Evolutionary conservation across 163 green algal genomes (phyloP).

Genomic region (Prototheca wickerhamii): DNA sequence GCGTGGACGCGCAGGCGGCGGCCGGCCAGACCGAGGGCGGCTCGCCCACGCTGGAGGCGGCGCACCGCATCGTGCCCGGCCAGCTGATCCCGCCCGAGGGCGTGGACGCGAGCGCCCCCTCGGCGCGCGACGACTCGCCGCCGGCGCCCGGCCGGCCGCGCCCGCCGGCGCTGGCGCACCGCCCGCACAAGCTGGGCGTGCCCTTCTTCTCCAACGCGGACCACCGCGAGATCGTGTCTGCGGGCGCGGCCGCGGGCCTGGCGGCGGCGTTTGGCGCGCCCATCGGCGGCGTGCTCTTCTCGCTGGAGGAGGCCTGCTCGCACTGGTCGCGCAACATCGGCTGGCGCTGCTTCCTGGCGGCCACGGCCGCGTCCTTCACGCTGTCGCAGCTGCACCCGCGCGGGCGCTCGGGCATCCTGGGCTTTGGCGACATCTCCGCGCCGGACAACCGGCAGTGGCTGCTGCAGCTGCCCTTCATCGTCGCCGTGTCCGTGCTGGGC

Average conservation of each 20-base stretch:
- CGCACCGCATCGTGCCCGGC: too few species aligned
- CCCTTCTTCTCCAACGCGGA: constrained; percentile 43
- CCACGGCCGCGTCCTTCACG: constrained; percentile 54
- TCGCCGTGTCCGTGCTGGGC: constrained; percentile 50
- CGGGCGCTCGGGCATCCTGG: constrained; percentile 50
- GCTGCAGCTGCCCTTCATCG: constrained; percentile 72
- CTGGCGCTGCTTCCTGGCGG: constrained; percentile 81
- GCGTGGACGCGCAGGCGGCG: background rate
- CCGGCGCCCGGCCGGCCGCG: too few species aligned
- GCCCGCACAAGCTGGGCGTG: background rate
- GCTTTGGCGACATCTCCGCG: constrained; percentile 39
- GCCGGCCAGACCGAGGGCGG: background rate
- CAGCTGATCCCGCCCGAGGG: too few species aligned
- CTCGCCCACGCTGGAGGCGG: too few species aligned
- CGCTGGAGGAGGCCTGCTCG: constrained; percentile 81
- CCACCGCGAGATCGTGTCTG: constrained; percentile 79
- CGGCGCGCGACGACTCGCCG: too few species aligned
- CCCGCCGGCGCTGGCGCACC: background rate
- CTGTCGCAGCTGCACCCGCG: constrained; percentile 46
- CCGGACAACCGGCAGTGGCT: constrained; percentile 68
- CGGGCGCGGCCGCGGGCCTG: constrained; percentile 74
- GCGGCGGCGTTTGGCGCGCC: constrained; percentile 83
- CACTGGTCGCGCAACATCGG: constrained; percentile 79
- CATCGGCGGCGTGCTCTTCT: constrained; percentile 88
- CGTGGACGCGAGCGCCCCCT: too few species aligned